Conservation (phyloP, 2,329 filamentous ascomycete species). For the Phaeosphaeriaceae sp. region DNA sequence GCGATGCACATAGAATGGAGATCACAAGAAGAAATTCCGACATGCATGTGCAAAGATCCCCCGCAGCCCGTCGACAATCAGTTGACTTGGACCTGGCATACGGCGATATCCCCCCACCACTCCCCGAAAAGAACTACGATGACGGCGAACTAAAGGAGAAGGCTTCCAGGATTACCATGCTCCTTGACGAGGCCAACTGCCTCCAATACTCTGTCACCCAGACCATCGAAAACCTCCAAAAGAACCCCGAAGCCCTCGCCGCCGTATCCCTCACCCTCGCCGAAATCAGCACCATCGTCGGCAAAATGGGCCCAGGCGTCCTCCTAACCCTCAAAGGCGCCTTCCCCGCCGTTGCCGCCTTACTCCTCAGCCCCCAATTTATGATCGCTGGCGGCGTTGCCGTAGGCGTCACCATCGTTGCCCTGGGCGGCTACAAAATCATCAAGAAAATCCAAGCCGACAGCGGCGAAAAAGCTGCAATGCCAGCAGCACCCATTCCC, state of each 20-base stretch:
- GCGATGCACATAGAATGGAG: slow-evolving; percentile 45
- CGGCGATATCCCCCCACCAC: slow-evolving; percentile 77
- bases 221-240: slow-evolving; percentile 80
- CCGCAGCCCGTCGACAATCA: slow-evolving; percentile 45
- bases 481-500: slow-evolving; percentile 21
- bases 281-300: slow-evolving; percentile 82
- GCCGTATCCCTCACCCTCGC: slow-evolving; percentile 91
- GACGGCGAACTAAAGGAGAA: slow-evolving; percentile 69
- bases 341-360: slow-evolving; percentile 83
- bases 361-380: slow-evolving; percentile 91
- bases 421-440: slow-evolving; percentile 96
- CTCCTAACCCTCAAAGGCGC: slow-evolving; percentile 76
- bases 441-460: slow-evolving; percentile 77
- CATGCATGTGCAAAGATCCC: slow-evolving; percentile 26
- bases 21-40: slow-evolving; percentile 54
- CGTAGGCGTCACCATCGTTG: slow-evolving; percentile 91
- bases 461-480: slow-evolving; percentile 41
- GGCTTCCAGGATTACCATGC: slow-evolving; percentile 73
- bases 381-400: slow-evolving; percentile 89
- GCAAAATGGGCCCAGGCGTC: slow-evolving; percentile 84
- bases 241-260: slow-evolving; percentile 88
- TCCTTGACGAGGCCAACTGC: slow-evolving; percentile 88
- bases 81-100: slow-evolving; percentile 95
- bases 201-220: slow-evolving; percentile 81
- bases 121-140: slow-evolving; percentile 58